Evolutionary conservation across 2,329 filamentous ascomycete genomes (phyloP).

Genomic region (Drechmeria coniospora): DNA sequence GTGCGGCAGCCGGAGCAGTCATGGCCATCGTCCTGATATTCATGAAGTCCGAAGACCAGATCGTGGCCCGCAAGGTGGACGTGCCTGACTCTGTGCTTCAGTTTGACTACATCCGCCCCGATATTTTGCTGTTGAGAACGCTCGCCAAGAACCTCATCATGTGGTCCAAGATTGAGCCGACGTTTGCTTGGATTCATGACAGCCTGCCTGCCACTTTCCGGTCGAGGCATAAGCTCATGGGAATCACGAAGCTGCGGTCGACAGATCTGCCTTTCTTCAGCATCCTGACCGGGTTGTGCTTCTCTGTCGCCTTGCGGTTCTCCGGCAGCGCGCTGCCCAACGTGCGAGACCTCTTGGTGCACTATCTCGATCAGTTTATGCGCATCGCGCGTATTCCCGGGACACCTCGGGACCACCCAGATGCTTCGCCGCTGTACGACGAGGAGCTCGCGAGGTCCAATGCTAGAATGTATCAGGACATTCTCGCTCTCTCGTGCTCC

Average conservation of each 20-base stretch:
- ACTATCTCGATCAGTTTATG: slow-evolving; percentile 77
- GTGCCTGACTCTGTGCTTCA: slow-evolving; percentile 80
- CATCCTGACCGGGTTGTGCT: slow-evolving; percentile 78
- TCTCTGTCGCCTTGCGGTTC: slow-evolving; percentile 58
- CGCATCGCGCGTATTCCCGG: slow-evolving; percentile 49
- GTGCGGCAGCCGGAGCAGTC: slow-evolving; percentile 84
- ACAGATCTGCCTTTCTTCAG: slow-evolving; percentile 86
- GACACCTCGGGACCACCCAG: slow-evolving; percentile 12
- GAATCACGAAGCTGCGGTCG: slow-evolving; percentile 50
- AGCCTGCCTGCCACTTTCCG: slow-evolving; percentile 61
- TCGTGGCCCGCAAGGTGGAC: slow-evolving; percentile 81
- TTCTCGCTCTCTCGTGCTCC: slow-evolving; percentile 65
- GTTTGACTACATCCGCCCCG: slow-evolving; percentile 89
- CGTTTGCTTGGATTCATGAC: slow-evolving; percentile 56
- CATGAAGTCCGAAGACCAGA: slow-evolving; percentile 86
- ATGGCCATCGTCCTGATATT: slow-evolving; percentile 84
- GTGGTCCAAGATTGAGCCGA: slow-evolving; percentile 71
- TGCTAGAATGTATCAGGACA: slow-evolving; percentile 79
- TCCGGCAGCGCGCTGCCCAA: slow-evolving; percentile 54
- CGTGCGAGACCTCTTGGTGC: slow-evolving; percentile 68
- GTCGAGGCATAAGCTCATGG: slow-evolving; percentile 41
- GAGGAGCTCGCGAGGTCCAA: slow-evolving; percentile 69
- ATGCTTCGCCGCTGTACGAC: slow-evolving; percentile 48
- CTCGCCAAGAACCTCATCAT: slow-evolving; percentile 83
- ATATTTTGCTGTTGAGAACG: slow-evolving; percentile 80